Conservation (phyloP, 805 yeast genomes). For the Kodamaea kakaduensis region DNA sequence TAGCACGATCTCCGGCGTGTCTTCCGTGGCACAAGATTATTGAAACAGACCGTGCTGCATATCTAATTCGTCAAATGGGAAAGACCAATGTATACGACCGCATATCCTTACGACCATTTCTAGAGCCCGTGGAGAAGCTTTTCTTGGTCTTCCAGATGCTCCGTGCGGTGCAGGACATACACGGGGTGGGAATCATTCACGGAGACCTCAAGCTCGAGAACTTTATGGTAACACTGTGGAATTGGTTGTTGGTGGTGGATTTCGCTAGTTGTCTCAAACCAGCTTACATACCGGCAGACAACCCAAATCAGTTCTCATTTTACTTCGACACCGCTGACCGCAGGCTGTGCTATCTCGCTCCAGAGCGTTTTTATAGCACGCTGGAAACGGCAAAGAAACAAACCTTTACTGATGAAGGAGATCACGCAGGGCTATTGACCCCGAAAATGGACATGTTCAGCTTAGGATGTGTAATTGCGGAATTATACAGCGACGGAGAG, state of each 20-base stretch:
- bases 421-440: conserved; percentile 35
- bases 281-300: conserved; percentile 79
- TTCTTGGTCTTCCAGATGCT: conserved; percentile 84
- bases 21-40: conserved; percentile 69
- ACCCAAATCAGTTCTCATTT: conserved; percentile 87
- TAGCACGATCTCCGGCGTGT: conserved; percentile 55
- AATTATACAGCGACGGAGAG: conserved; percentile 79
- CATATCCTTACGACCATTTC: conserved; percentile 79
- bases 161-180: conserved; percentile 59
- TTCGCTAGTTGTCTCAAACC: conserved; percentile 81
- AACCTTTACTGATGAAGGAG: conserved; percentile 22
- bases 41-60: conserved; percentile 91
- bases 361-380: conserved; percentile 69
- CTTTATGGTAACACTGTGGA: conserved; percentile 80
- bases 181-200: conserved; percentile 59
- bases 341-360: conserved; percentile 87
- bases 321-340: conserved; percentile 89
- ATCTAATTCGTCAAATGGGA: conserved; percentile 77
- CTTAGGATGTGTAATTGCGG: conserved; percentile 86
- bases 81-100: conserved; percentile 84
- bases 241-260: conserved; percentile 79
- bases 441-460: conserved; percentile 79
- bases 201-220: conserved; percentile 94
- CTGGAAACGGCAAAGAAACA: conserved; percentile 17
- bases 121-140: conserved; percentile 72